Evolutionary conservation across 306 rosid species (phyloP).

Genomic region (Sphenostylis stenocarpa): DNA sequence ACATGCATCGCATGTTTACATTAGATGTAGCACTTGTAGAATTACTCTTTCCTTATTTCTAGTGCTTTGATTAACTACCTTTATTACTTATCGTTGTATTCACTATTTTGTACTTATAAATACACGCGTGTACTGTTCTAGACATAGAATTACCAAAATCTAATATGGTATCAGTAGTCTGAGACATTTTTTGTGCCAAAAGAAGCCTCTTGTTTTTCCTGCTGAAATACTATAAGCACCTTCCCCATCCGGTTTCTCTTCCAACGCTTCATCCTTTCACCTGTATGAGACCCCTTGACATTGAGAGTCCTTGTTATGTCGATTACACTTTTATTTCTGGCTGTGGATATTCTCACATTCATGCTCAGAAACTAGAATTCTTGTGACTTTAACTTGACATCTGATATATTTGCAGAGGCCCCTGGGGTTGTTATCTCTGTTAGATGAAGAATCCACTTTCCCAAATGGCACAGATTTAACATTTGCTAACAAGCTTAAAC

Average conservation of each 20-base stretch:
- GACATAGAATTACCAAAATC: neutral
- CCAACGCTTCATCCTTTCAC: neutral
- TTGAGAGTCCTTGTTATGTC: neutral
- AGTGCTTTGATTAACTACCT: neutral
- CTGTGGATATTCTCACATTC: conserved; percentile 15
- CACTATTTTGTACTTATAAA: neutral
- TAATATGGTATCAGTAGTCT: neutral
- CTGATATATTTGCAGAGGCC: conserved; percentile 52
- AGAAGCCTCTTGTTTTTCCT: neutral
- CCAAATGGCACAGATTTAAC: conserved; percentile 95
- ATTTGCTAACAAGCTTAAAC: conserved; percentile 94
- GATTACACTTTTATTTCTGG: neutral
- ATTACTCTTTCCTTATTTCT: neutral
- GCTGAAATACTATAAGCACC: neutral
- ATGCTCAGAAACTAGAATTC: neutral
- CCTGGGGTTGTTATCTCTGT: conserved; percentile 82
- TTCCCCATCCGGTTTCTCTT: neutral
- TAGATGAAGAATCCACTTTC: conserved; percentile 97
- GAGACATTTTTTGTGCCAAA: neutral
- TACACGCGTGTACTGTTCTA: neutral
- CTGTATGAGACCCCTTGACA: neutral
- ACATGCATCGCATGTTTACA: neutral
- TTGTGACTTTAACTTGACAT: conserved; percentile 16
- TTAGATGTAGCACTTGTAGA: neutral
- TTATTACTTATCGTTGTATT: neutral